Evolutionary conservation across 2,329 filamentous ascomycete genomes (phyloP).

Genomic region (Sarocladiaceae sp.): DNA sequence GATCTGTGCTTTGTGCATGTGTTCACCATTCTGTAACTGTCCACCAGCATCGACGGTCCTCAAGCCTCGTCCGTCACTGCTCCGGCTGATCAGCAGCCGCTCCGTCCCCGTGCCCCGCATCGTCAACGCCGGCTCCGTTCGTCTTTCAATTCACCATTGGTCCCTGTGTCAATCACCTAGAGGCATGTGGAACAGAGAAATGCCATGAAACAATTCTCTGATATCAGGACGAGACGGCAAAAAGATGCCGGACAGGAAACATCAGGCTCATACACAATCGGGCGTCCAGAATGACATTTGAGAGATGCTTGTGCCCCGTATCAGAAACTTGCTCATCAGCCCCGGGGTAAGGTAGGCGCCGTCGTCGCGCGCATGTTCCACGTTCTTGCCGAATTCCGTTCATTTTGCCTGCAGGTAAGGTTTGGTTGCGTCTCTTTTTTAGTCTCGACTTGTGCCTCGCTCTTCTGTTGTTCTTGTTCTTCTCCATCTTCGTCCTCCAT

Average conservation of each 20-base stretch:
- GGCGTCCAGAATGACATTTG: not conserved
- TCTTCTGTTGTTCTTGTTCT: not conserved
- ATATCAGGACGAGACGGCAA: too few species aligned
- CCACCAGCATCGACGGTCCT: not conserved
- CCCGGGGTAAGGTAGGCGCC: too few species aligned
- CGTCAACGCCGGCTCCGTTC: not conserved
- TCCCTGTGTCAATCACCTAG: not conserved
- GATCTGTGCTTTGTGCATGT: too few species aligned
- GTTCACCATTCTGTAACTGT: not conserved
- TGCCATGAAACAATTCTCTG: not conserved
- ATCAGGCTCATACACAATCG: not conserved
- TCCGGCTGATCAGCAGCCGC: not conserved
- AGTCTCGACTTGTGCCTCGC: too few species aligned
- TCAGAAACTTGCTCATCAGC: conserved; percentile 4
- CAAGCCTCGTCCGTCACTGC: not conserved
- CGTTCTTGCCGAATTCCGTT: too few species aligned
- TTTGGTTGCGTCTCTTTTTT: too few species aligned
- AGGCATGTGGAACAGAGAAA: not conserved
- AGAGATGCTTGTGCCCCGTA: not conserved
- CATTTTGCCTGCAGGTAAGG: too few species aligned
- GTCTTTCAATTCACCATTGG: too few species aligned
- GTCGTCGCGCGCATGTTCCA: too few species aligned
- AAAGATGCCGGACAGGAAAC: too few species aligned
- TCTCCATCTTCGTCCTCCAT: not conserved
- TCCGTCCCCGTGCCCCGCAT: not conserved